Percentiles rank a stretch among this genome's conserved stretches.
Conservation (phyloP, 805 yeast species). For the Kluyveromyces lactis region DNA sequence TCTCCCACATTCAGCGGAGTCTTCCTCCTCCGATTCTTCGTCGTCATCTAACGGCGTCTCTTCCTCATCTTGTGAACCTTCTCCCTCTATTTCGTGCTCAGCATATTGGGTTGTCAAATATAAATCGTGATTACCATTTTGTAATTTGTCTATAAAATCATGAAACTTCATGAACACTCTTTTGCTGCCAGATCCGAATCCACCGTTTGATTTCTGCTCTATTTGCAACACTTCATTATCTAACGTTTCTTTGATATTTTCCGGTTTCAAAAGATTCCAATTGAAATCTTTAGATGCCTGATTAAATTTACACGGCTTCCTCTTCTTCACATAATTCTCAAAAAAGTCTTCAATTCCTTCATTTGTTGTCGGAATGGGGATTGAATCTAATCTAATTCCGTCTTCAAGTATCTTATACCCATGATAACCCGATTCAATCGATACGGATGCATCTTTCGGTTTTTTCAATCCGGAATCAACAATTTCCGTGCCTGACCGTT, state of each 20-base stretch:
- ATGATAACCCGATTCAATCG: constrained; percentile 6
- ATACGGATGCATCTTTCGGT: no score
- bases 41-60: constrained; percentile 21
- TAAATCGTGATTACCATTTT: constrained; percentile 36
- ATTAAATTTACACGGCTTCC: constrained; percentile 45
- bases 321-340: constrained; percentile 29
- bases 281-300: constrained; percentile 31
- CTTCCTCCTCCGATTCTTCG: constrained; percentile 12
- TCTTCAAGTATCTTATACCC: constrained; percentile 13
- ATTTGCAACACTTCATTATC: constrained; percentile 39
- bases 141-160: constrained; percentile 36
- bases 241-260: constrained; percentile 32
- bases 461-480: not conserved
- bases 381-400: constrained; percentile 10
- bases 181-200: constrained; percentile 59
- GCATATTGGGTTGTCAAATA: constrained; percentile 67
- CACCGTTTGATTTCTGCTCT: constrained; percentile 50
- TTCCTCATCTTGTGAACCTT: constrained; percentile 15
- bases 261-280: constrained; percentile 28
- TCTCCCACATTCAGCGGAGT: constrained; percentile 5
- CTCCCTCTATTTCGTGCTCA: constrained; percentile 33
- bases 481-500: not conserved
- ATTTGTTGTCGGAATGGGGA: constrained; percentile 15
- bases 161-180: constrained; percentile 43
- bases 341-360: constrained; percentile 29